phyloP scores from a whole-genome alignment of 805 yeast species.

The Kuraishia cidri region DNA sequence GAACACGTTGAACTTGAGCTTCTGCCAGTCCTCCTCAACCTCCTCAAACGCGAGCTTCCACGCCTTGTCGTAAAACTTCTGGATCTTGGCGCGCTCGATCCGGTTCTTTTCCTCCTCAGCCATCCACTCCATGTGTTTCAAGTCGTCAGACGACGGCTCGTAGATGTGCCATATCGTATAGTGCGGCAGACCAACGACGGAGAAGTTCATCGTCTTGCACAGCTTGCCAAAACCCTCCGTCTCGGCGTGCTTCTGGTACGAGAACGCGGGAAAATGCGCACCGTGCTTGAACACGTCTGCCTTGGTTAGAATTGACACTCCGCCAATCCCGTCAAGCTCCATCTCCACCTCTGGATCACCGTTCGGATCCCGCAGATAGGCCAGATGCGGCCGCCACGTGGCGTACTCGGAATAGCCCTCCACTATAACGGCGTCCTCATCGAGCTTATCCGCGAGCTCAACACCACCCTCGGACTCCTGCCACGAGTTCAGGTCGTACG shows the following conservation, averaged over 20 bases:
- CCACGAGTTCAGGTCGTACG: slow-evolving; percentile 77
- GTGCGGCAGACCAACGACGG: slow-evolving; percentile 84
- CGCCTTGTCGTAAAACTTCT: slow-evolving; percentile 58
- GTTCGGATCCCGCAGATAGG: slow-evolving; percentile 83
- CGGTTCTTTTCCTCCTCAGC: slow-evolving; percentile 66
- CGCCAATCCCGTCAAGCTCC: slow-evolving; percentile 95
- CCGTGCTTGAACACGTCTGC: slow-evolving; percentile 83
- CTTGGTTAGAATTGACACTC: slow-evolving; percentile 83
- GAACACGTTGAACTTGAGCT: slow-evolving; percentile 60
- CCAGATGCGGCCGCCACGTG: slow-evolving; percentile 95
- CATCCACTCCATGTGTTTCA: slow-evolving; percentile 81
- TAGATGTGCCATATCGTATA: slow-evolving; percentile 92
- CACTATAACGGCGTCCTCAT: slow-evolving; percentile 91
- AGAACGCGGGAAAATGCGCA: slow-evolving; percentile 90
- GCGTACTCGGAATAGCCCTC: slow-evolving; percentile 96
- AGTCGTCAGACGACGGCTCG: slow-evolving; percentile 87
- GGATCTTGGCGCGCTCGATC: slow-evolving; percentile 54
- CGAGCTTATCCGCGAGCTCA: slow-evolving; percentile 62
- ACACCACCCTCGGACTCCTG: slow-evolving; percentile 72
- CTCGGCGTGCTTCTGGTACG: slow-evolving; percentile 91
- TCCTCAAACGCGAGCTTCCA: slow-evolving; percentile 82
- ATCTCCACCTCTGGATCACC: slow-evolving; percentile 90
- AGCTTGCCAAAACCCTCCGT: slow-evolving; percentile 93
- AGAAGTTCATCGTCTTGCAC: slow-evolving; percentile 75
- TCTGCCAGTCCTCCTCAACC: slow-evolving; percentile 63